These are phyloP conservation scores for Ceratorhiza oryzae-sativae DNA, from an alignment of 1,284 basidiomycete genomes.

Conservation along the genomic window DNA sequence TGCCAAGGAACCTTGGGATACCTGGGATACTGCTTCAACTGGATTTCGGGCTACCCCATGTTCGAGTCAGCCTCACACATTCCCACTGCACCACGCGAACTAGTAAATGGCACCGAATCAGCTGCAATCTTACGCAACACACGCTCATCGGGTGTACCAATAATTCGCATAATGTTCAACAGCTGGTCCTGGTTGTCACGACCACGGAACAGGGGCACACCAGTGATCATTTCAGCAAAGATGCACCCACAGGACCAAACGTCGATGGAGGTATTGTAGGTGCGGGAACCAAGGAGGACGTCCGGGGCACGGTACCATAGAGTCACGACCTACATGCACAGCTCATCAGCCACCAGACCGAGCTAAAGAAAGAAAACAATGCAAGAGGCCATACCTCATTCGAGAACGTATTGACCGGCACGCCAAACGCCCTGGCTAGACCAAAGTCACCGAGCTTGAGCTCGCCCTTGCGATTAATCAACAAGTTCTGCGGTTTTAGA, in stretches of 20 bases:
- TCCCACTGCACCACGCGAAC: neutral
- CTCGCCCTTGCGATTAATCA: slow-evolving; percentile 97
- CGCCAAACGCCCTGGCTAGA: slow-evolving; percentile 92
- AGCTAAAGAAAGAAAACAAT: neutral
- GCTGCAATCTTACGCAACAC: slow-evolving; percentile 88
- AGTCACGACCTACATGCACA: slow-evolving; percentile 80
- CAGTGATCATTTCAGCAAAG: slow-evolving; percentile 98
- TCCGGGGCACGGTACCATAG: slow-evolving; percentile 99
- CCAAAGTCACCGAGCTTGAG: slow-evolving; percentile 98
- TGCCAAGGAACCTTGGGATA: slow-evolving; percentile 91
- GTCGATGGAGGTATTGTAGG: slow-evolving; percentile 98
- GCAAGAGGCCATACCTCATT: slow-evolving; percentile 77
- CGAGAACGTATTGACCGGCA: slow-evolving; percentile 95
- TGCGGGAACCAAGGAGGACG: slow-evolving; percentile 94
- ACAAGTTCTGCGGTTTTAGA: slow-evolving; percentile 95
- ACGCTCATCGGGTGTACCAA: slow-evolving; percentile 93
- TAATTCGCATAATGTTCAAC: slow-evolving; percentile 95
- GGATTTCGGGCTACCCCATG: slow-evolving; percentile 81
- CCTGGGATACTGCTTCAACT: slow-evolving; percentile 85
- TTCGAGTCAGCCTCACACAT: slow-evolving; percentile 37
- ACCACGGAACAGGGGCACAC: slow-evolving; percentile 95
- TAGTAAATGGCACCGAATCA: slow-evolving; percentile 71
- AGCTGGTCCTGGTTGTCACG: slow-evolving; percentile 98
- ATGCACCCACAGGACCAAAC: slow-evolving; percentile 99
- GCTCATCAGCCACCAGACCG: slow-evolving; percentile 37